Evolutionary conservation across 139 green algal species (phyloP), one percentile per base, ranked within the genome.

Genomic region (Pleodorina starrii): DNA sequence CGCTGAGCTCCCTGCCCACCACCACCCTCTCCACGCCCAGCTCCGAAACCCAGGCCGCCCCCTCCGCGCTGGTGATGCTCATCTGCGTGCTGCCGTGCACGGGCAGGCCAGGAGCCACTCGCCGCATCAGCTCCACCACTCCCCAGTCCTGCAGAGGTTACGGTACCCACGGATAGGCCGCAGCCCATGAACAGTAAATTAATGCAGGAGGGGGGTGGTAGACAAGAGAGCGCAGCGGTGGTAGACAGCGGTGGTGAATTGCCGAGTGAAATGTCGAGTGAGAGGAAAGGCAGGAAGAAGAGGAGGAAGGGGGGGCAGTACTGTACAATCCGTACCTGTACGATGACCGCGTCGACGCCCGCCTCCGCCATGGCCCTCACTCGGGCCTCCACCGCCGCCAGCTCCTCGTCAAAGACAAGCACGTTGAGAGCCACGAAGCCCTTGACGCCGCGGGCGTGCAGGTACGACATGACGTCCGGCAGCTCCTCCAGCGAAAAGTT

Each of bases 301-400:
- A n/a, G n/a, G n/a, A n/a, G n/a, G n/a, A n/a, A n/a, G n/a, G n/a
- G n/a, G n/a, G n/a, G n/a, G n/a, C n/a, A n/a, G n/a, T 66, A 25
- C 54, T 25, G 54, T 66, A 66, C 54, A 12, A 27, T 25, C 6
- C 69, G 14, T 40, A 92, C 93, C 94, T 97, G 95, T 68, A 98
- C 96, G 51, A 98, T 98, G 68, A 97, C 87, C 0, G 96, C 96
- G 60, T 98, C 96, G 44, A 97, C 96, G 5, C 96, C 95, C 16
- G 95, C 92, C 6, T 16, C 46, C 29, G 95, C 95, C 43, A 97
- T 88, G 43, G 84, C 63, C 5, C 92, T 81, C 21, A 96, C 88
- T 7, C 51, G 27, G 21, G 73, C 43, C 91, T 97, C 96, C 73
- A 95, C 75, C 6, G 59, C 69, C 1, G n/a, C 29, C 71, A 98